Evolutionary conservation across 371 early-diverging fungal species (phyloP), one percentile per base, ranked within the genome.

Genomic region (Mycotypha africana): DNA sequence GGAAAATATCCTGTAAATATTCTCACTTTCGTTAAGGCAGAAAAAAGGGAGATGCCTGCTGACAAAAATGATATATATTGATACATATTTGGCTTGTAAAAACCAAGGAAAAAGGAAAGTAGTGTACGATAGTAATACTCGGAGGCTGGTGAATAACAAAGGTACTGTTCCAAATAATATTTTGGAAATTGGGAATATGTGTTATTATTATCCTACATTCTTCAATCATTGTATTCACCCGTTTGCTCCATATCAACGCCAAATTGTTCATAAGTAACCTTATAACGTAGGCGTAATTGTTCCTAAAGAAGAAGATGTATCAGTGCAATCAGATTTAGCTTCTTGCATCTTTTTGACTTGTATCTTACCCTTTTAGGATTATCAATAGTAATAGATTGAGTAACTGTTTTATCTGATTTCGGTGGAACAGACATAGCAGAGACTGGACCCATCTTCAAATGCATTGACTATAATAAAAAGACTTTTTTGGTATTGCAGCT

Each of bases 181-280:
- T n/a, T n/a, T n/a, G n/a, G n/a, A n/a, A n/a, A n/a, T n/a, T n/a
- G n/a, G n/a, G n/a, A n/a, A n/a, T n/a, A n/a, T n/a, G n/a, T n/a
- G n/a, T n/a, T n/a, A n/a, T n/a, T n/a, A n/a, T n/a, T 35, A 35
- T n/a, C 4, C 6, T 9, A n/a, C 10, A 12, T 16, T 25, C 17
- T 19, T 33, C 12, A 28, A 4, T 49, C 43, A 24, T 51, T 38
- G 34, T 60, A 85, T 45, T 84, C 85, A 4, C 91, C 88, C 20
- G 63, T 46, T 53, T 87, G 86, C 40, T 84, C 84, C 62, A 88
- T 86, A 17, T 69, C 60, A 9, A 82, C 82, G 11, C 85, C 88
- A 47, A 84, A 81, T 34, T 86, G 67, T 19, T 70, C 53, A 58
- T 86, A 90, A 19, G 73, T 71, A 3, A 88, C 68, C 45, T 79